phyloP scores from a whole-genome alignment of 2,329 filamentous ascomycete genomes.

The Phialophora verrucosa region DNA sequence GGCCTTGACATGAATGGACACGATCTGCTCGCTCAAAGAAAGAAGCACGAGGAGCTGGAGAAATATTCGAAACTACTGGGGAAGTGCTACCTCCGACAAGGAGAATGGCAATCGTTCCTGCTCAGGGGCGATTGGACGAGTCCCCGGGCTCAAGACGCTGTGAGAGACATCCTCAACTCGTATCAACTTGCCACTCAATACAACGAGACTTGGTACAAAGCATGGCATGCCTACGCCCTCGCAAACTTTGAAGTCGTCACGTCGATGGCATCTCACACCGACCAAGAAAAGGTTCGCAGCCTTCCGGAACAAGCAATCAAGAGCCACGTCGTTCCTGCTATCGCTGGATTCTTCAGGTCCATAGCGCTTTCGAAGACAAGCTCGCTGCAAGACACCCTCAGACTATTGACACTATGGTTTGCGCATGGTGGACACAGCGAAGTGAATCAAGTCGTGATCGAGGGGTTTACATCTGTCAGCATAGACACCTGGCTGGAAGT shows the following conservation, averaged over 20 bases:
- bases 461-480: slow-evolving; percentile 88
- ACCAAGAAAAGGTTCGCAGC: slow-evolving; percentile 56
- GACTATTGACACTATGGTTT: slow-evolving; percentile 94
- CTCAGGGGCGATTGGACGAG: slow-evolving; percentile 89
- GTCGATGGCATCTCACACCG: slow-evolving; percentile 70
- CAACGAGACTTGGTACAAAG: slow-evolving; percentile 96
- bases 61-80: slow-evolving; percentile 76
- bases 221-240: slow-evolving; percentile 98
- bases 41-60: slow-evolving; percentile 55
- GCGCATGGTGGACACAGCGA: slow-evolving; percentile 86
- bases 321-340: slow-evolving; percentile 87
- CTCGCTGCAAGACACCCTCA: slow-evolving; percentile 91
- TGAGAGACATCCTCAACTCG: slow-evolving; percentile 86
- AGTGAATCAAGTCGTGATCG: slow-evolving; percentile 84
- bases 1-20: slow-evolving; percentile 47
- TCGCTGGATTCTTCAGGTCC: slow-evolving; percentile 96
- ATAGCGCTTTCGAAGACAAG: slow-evolving; percentile 90
- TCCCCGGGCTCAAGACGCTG: slow-evolving; percentile 81
- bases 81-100: slow-evolving; percentile 94
- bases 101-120: slow-evolving; percentile 89
- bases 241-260: slow-evolving; percentile 99
- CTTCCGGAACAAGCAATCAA: slow-evolving; percentile 62
- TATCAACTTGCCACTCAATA: slow-evolving; percentile 92
- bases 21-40: slow-evolving; percentile 47
- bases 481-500: slow-evolving; percentile 99